Conservation (phyloP, 139 green algal genomes). For the Chlorella sp. region DNA sequence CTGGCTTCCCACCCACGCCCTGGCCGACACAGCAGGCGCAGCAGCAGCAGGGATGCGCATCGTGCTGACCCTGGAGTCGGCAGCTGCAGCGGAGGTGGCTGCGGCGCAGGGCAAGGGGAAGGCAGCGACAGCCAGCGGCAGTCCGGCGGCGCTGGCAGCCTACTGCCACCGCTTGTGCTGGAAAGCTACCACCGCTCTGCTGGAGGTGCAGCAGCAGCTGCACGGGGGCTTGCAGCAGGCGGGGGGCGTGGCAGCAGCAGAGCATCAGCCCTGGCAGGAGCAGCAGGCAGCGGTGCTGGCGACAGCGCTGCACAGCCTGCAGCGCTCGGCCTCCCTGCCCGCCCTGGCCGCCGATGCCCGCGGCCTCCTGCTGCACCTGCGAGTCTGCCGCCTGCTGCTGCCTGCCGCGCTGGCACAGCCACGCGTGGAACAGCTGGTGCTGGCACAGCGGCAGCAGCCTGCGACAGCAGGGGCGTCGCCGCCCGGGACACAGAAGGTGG, state of each 20-base stretch:
- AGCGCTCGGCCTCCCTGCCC: neutral
- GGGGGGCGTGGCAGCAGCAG: neutral
- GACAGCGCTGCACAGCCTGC: neutral
- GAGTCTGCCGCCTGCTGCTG: conserved; percentile 18
- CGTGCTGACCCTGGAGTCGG: conserved; percentile 2
- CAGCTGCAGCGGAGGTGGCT: neutral
- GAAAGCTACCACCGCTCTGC: neutral
- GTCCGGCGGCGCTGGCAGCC: neutral
- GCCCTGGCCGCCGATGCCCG: neutral
- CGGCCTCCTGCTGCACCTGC: conserved; percentile 5
- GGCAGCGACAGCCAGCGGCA: neutral
- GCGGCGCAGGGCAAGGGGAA: neutral
- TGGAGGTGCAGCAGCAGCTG: neutral
- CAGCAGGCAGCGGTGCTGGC: conserved; percentile 2
- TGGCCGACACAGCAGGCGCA: neutral
- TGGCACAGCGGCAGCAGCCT: neutral
- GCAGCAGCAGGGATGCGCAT: neutral
- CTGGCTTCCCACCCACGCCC: neutral
- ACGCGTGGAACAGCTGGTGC: neutral
- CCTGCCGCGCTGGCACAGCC: neutral
- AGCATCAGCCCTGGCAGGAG: conserved; percentile 6
- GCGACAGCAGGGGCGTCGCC: neutral
- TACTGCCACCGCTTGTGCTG: conserved; percentile 15
- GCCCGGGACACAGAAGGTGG: neutral
- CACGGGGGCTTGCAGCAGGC: neutral